Evolutionary conservation across 75 land plant species (phyloP).

Genomic region (Pseudotsuga menziesii): DNA sequence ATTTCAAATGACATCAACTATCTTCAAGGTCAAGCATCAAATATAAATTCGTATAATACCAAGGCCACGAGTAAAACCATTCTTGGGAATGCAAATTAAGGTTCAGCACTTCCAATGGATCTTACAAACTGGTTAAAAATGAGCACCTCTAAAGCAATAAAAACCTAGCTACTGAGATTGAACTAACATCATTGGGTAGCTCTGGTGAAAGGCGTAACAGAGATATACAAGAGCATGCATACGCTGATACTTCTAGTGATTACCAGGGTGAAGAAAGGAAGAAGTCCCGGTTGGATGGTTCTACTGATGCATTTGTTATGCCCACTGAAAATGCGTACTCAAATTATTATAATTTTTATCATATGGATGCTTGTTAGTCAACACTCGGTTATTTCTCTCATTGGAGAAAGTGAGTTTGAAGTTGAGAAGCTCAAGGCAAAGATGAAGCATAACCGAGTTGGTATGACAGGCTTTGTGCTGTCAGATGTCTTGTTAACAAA

Average conservation of each 20-base stretch:
- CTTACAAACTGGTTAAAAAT: not conserved
- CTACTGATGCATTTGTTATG: not conserved
- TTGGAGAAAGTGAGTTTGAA: too few species aligned
- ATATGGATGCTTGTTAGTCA: constrained; percentile 4
- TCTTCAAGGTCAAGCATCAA: constrained; percentile 2
- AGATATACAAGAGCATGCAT: not conserved
- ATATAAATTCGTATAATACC: not conserved
- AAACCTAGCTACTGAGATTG: not conserved
- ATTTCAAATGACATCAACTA: constrained; percentile 8
- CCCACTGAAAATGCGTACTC: not conserved
- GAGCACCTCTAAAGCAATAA: not conserved
- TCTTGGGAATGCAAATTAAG: not conserved
- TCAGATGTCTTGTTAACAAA: too few species aligned
- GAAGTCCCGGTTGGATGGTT: constrained; percentile 1
- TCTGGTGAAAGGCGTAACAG: not conserved
- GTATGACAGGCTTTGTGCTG: too few species aligned
- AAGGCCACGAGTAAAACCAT: not conserved
- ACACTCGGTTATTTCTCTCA: too few species aligned
- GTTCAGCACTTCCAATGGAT: not conserved
- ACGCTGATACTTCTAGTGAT: not conserved
- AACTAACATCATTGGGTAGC: not conserved
- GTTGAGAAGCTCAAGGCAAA: too few species aligned
- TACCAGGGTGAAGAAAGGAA: not conserved
- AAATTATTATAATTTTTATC: not conserved
- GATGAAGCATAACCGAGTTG: too few species aligned